Conservation (phyloP, 2,329 filamentous ascomycete genomes). For the Tolypocladium sp. region DNA sequence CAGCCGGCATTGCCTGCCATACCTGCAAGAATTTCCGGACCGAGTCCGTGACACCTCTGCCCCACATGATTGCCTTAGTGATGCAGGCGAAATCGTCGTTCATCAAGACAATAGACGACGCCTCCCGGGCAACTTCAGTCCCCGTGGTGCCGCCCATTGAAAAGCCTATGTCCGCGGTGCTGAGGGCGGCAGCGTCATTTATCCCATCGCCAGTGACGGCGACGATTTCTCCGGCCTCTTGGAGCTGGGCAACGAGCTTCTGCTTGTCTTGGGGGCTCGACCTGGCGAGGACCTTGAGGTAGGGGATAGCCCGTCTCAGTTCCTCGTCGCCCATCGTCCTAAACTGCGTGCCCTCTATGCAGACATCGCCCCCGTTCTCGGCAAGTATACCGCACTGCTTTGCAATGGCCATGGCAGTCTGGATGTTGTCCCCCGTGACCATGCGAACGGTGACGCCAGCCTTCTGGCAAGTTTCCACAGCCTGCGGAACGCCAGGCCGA, state of each 20-base stretch:
- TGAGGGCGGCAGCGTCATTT: slow-evolving; percentile 56
- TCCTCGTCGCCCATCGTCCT: slow-evolving; percentile 21
- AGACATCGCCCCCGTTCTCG: background rate
- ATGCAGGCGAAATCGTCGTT: slow-evolving; percentile 60
- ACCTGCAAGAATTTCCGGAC: slow-evolving; percentile 60
- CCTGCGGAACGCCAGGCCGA: slow-evolving; percentile 47
- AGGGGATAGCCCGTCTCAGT: slow-evolving; percentile 41
- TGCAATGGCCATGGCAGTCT: slow-evolving; percentile 43
- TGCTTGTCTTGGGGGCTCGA: slow-evolving; percentile 52
- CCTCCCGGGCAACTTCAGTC: slow-evolving; percentile 61
- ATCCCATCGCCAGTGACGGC: slow-evolving; percentile 59
- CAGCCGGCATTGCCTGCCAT: slow-evolving; percentile 1
- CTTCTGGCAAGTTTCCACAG: slow-evolving; percentile 52
- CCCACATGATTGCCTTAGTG: slow-evolving; percentile 58
- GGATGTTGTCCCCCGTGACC: slow-evolving; percentile 38
- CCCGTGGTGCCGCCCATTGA: slow-evolving; percentile 55
- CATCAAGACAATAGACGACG: slow-evolving; percentile 56
- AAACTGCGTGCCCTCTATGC: background rate
- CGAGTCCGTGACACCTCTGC: slow-evolving; percentile 57
- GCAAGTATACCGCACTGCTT: slow-evolving; percentile 46
- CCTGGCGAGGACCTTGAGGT: slow-evolving; percentile 40
- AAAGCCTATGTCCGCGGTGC: slow-evolving; percentile 57
- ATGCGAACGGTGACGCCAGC: slow-evolving; percentile 38
- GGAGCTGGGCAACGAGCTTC: slow-evolving; percentile 44
- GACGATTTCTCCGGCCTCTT: slow-evolving; percentile 45